Evolutionary conservation across 345 rosid genomes (phyloP), one percentile per base, ranked within the genome.

Genomic region (Litchi chinensis): DNA sequence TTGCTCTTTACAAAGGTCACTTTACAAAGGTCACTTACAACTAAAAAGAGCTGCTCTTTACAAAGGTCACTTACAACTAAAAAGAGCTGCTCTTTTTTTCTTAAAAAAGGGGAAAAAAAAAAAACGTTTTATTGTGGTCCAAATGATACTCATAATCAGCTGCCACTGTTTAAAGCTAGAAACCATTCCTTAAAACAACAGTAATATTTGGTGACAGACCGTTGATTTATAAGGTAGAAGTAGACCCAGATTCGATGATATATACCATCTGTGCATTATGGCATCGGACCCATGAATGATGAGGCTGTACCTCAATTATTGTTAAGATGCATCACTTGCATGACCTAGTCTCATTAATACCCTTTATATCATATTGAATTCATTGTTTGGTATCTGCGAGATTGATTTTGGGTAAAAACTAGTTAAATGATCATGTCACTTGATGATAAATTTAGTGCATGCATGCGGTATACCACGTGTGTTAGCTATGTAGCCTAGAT

Each of bases 1-100:
- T n/a, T n/a, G n/a, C n/a, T n/a, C n/a, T n/a, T n/a, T n/a, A n/a
- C n/a, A n/a, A n/a, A n/a, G n/a, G n/a, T n/a, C n/a, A n/a, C n/a
- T n/a, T n/a, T n/a, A n/a, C n/a, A n/a, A n/a, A n/a, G n/a, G n/a
- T n/a, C 64, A 50, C 48, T 67, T 50, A 21, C 50, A 56, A 67
- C 79, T 18, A 46, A 46, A 44, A 43, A 13, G 39, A 40, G n/a
- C 37, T 41, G 7, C 57, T 52, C 7, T 76, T 39, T 65, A 10
- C 48, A 54, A 66, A 50, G 72, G 54, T 52, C 64, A 50, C 48
- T 67, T 50, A 21, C 50, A 56, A 67, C 79, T 18, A 46, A 46
- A 44, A 43, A 13, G 39, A 40, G n/a, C 37, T 41, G 7, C 57
- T 52, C 7, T 13, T 52, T 52, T 2, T 52, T 52, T 11, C 18